Conservation (phyloP, 306 rosid genomes). For the Neltuma alba region DNA sequence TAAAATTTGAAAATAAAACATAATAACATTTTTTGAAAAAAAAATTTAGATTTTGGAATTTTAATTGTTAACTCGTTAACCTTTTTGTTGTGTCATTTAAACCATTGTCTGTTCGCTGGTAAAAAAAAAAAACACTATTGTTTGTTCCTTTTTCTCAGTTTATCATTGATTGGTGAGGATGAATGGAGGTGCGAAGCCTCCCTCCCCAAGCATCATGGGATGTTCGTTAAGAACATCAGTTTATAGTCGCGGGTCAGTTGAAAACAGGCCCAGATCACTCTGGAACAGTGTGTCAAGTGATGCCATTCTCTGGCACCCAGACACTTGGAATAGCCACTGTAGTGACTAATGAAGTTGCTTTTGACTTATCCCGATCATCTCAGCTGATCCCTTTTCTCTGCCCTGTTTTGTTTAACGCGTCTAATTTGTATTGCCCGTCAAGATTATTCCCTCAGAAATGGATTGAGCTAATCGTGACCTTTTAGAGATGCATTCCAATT, state of each 20-base stretch:
- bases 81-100: background rate
- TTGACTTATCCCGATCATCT: slow-evolving; percentile 40
- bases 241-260: too few species aligned
- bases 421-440: background rate
- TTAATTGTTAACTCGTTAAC: background rate
- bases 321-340: slow-evolving; percentile 31
- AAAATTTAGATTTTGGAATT: too few species aligned
- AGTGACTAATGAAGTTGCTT: slow-evolving; percentile 35
- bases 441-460: background rate
- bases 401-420: background rate
- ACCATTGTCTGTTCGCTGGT: too few species aligned
- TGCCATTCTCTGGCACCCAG: slow-evolving; percentile 12
- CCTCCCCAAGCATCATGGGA: background rate
- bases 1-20: too few species aligned
- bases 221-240: background rate
- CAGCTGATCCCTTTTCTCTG: background rate
- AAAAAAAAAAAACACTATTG: too few species aligned
- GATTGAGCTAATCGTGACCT: slow-evolving; percentile 27
- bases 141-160: too few species aligned
- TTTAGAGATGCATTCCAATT: slow-evolving; percentile 41
- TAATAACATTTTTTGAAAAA: too few species aligned
- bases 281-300: background rate
- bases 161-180: too few species aligned
- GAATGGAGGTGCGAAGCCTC: background rate
- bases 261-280: too few species aligned